Percentiles rank a stretch among this genome's conserved stretches.
phyloP scores from a whole-genome alignment of 1,284 basidiomycete species.

The Fomes fomentarius region DNA sequence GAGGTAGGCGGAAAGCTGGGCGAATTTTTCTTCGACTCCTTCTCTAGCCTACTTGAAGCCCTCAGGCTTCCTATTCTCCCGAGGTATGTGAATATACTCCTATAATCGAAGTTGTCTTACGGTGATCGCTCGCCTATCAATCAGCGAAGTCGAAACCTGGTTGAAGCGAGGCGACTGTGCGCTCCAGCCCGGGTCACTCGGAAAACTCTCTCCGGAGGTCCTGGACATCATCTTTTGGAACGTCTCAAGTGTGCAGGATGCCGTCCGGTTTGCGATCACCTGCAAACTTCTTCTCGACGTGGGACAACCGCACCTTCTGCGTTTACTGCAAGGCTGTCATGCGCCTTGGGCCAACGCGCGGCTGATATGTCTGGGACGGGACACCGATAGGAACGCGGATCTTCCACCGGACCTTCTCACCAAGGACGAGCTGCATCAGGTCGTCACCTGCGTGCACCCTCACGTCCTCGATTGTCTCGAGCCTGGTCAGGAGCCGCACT shows the following conservation, averaged over 20 bases:
- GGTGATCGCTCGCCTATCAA: too few species aligned
- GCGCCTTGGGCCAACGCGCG: conserved; percentile 10
- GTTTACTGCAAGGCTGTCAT: background rate
- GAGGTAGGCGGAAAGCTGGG: too few species aligned
- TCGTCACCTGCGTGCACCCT: background rate
- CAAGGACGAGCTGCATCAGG: background rate
- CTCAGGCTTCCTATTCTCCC: too few species aligned
- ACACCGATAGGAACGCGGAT: background rate
- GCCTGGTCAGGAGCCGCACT: too few species aligned
- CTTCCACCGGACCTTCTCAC: conserved; percentile 18
- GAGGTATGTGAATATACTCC: background rate
- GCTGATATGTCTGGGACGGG: conserved; percentile 21
- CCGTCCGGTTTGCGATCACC: background rate
- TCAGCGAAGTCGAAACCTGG: too few species aligned
- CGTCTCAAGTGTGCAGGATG: too few species aligned
- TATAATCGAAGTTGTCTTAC: background rate
- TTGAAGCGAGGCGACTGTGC: too few species aligned
- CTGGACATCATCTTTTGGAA: conserved; percentile 5
- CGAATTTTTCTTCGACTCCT: too few species aligned
- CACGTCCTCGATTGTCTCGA: too few species aligned
- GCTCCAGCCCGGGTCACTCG: too few species aligned
- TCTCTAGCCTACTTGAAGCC: too few species aligned
- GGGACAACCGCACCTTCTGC: conserved; percentile 3
- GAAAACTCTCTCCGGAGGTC: background rate
- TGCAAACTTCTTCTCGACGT: conserved; percentile 12